Percentiles rank a stretch among this genome's conserved stretches.
Evolutionary conservation across 2,329 filamentous ascomycete genomes (phyloP).

Genomic region (Paraconiothyrium brasiliense): DNA sequence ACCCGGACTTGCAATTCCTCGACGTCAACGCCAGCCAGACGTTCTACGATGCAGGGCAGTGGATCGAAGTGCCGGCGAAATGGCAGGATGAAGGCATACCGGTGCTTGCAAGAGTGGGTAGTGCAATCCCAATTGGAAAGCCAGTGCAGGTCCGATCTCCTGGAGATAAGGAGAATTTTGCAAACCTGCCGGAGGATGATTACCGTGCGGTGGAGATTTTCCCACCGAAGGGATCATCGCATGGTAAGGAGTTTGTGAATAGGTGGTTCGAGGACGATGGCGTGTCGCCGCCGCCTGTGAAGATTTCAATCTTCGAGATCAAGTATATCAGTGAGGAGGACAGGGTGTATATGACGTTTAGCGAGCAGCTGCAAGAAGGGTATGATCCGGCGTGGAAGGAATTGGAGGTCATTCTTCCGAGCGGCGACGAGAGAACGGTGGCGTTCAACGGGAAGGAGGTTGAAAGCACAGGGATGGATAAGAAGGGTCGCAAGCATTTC

Average conservation of each 20-base stretch:
- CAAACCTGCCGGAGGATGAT: slow-evolving; percentile 60
- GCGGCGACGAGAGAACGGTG: slow-evolving; percentile 57
- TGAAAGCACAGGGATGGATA: slow-evolving; percentile 15
- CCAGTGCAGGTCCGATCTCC: slow-evolving; percentile 61
- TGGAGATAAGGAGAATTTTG: slow-evolving; percentile 59
- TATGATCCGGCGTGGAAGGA: slow-evolving; percentile 62
- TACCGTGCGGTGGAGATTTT: slow-evolving; percentile 68
- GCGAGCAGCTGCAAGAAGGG: slow-evolving; percentile 48
- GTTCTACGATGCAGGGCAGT: slow-evolving; percentile 64
- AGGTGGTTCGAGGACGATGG: slow-evolving; percentile 69
- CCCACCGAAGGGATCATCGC: slow-evolving; percentile 56
- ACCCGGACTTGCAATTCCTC: slow-evolving; percentile 64
- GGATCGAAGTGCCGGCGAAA: slow-evolving; percentile 60
- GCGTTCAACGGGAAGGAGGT: slow-evolving; percentile 29
- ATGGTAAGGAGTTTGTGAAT: slow-evolving; percentile 48
- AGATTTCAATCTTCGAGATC: slow-evolving; percentile 39
- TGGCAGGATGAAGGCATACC: slow-evolving; percentile 64
- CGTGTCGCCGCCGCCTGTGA: slow-evolving; percentile 54
- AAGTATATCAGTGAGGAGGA: slow-evolving; percentile 50
- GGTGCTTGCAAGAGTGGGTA: slow-evolving; percentile 64
- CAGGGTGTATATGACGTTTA: slow-evolving; percentile 56
- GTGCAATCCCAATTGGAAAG: slow-evolving; percentile 63
- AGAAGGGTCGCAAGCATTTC: slow-evolving; percentile 20
- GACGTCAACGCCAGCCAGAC: slow-evolving; percentile 71
- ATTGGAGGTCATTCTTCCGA: slow-evolving; percentile 61